Base-by-base conservation (phyloP, 1,139 yeast species). In the Debaryomycetaceae sp. region DNA sequence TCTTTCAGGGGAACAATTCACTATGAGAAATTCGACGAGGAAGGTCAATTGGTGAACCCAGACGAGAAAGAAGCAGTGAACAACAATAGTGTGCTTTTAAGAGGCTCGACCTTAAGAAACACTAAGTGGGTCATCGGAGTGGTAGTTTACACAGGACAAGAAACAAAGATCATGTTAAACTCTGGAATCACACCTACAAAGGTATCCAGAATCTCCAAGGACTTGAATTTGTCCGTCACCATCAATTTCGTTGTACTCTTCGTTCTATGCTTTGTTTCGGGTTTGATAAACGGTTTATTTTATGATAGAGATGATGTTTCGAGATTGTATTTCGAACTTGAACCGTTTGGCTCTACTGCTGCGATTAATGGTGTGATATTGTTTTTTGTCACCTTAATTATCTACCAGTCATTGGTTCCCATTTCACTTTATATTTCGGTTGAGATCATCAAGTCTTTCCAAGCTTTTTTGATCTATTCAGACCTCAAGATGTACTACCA, bases 151-250 rank as follows among this genome's bases (percentile, higher is more conserved):
- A 91, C 99, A 9, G 99, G 99, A 54, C 72, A 74, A 38, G 98
- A 93, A 57, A 79, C 97, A 6, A 93, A 91, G 65, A 90, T 91
- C 52, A 89, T 91, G 95, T 73, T 90, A 56, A 93, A 93, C 64
- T 80, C 97, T 2, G 99, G 98, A 55, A 76, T 81, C 13, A 91
- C 98, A 0, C 99, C 99, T 34, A 84, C 96, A 2, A 93, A 93
- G 62, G 77, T 81, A 40, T 86, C 96, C 2, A 80, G 87, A 63
- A 88, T 93, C 42, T 80, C 97, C 6, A 77, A 85, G 49, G 95
- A 91, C 60, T 76, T 93, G 59, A 93, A 93, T 62, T 71, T 83
- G 53, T 84, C 93, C 6, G 97, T 91, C 42, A 60, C 87, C 40
- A 74, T 87, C 61, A 91, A 93, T 64, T 93, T 93, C 61, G 64